A percentile compares a stretch with the other conserved stretches of the same genome.
Evolutionary conservation across 345 rosid species (phyloP).

Genomic region (Eucalyptus leucophloia): DNA sequence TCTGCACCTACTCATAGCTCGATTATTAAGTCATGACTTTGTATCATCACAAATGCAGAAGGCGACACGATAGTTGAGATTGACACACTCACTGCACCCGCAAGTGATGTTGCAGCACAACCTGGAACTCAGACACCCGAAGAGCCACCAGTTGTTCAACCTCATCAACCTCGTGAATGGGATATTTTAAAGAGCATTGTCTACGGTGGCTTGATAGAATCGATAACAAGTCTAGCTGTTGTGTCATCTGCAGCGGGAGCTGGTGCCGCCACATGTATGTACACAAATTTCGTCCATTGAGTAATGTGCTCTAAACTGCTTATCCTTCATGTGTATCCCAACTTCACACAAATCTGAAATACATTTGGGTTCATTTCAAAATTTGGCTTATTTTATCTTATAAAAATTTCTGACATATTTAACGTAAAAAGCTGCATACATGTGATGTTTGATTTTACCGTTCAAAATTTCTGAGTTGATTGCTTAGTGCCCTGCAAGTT

Average conservation of each 20-base stretch:
- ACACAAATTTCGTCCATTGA: not conserved
- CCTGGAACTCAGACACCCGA: not conserved
- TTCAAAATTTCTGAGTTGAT: not conserved
- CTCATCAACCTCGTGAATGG: slow-evolving; percentile 8
- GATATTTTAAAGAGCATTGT: slow-evolving; percentile 79
- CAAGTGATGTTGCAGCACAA: too few relatives aligned
- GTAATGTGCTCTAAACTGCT: not conserved
- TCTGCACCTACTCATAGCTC: not conserved
- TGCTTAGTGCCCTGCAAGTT: not conserved
- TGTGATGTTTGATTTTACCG: not conserved
- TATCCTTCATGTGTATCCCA: not conserved
- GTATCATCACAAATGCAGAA: not conserved
- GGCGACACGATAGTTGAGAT: too few relatives aligned
- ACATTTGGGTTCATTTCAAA: not conserved
- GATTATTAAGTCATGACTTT: not conserved
- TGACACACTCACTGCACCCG: too few relatives aligned
- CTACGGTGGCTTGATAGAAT: slow-evolving; percentile 78
- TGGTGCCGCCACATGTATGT: slow-evolving; percentile 66
- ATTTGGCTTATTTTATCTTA: not conserved
- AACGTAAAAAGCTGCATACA: not conserved
- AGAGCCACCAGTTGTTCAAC: not conserved
- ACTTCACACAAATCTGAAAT: not conserved
- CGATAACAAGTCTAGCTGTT: slow-evolving; percentile 63
- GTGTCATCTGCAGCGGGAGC: slow-evolving; percentile 88
- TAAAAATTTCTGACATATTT: not conserved